A percentile compares a stretch with the other conserved stretches of the same genome.
Evolutionary conservation across 192 early-diverging fungal species (phyloP).

Genomic region (Podila minutissima): DNA sequence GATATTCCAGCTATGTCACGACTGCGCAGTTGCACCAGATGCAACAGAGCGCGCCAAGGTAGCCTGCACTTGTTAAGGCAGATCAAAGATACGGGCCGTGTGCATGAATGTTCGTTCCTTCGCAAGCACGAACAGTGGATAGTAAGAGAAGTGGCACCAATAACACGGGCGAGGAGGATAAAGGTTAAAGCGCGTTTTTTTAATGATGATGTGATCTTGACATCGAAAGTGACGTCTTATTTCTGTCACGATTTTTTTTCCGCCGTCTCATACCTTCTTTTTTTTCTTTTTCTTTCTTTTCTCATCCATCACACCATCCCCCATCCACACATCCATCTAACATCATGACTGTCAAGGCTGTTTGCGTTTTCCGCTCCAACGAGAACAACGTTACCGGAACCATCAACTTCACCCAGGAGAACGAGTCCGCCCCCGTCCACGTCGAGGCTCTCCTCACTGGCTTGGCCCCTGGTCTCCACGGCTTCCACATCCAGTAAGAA

Average conservation of each 20-base stretch:
- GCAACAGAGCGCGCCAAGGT: no score
- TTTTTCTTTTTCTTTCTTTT: slow-evolving; percentile 24
- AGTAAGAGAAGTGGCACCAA: no score
- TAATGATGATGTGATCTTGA: neutral
- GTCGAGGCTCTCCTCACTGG: slow-evolving; percentile 70
- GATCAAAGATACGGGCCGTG: no score
- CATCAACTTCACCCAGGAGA: slow-evolving; percentile 76
- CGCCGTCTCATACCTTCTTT: slow-evolving; percentile 17
- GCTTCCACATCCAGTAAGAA: slow-evolving; percentile 87
- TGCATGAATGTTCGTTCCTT: no score
- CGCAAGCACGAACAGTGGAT: no score
- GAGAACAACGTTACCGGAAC: slow-evolving; percentile 72
- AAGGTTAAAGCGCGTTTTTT: neutral
- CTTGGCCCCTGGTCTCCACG: slow-evolving; percentile 78
- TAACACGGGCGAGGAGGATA: no score
- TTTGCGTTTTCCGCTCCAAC: slow-evolving; percentile 81
- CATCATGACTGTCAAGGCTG: slow-evolving; percentile 83
- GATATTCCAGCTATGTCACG: no score
- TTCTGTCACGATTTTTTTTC: slow-evolving; percentile 18
- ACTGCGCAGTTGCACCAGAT: no score
- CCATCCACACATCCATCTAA: slow-evolving; percentile 7
- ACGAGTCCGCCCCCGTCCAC: slow-evolving; percentile 60
- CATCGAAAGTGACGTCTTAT: slow-evolving; percentile 19
- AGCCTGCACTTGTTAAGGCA: no score
- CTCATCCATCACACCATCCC: slow-evolving; percentile 10